Conservation (phyloP, 2,329 filamentous ascomycete species). For the Fusarium compactum region DNA sequence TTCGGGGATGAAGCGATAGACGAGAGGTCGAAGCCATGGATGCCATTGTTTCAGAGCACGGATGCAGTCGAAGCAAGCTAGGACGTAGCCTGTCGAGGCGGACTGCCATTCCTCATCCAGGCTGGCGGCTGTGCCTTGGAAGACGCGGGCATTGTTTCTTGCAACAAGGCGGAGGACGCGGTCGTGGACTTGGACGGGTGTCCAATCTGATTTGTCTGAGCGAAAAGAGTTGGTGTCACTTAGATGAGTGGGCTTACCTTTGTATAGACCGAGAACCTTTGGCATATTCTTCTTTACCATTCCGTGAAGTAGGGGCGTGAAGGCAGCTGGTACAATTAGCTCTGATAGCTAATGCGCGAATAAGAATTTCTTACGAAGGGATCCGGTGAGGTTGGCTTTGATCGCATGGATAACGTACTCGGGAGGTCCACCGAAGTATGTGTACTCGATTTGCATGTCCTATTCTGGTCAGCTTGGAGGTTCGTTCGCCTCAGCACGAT, state of each 20-base stretch:
- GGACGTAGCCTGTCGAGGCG: slow-evolving; percentile 6
- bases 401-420: slow-evolving; percentile 26
- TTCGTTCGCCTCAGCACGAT: fast-evolving
- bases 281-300: slow-evolving; percentile 24
- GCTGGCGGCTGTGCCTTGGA: slow-evolving; percentile 20
- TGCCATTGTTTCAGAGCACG: slow-evolving; percentile 28
- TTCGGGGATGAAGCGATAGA: slow-evolving; percentile 21
- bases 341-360: too few species aligned
- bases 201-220: background rate
- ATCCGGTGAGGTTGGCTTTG: slow-evolving; percentile 12
- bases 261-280: background rate
- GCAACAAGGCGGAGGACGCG: slow-evolving; percentile 5
- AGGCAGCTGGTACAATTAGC: background rate
- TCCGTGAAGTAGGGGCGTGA: background rate
- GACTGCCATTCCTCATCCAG: slow-evolving; percentile 23
- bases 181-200: slow-evolving; percentile 16
- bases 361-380: background rate
- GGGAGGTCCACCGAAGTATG: slow-evolving; percentile 17
- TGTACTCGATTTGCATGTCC: slow-evolving; percentile 33
- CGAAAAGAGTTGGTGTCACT: fast-evolving
- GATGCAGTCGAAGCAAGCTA: slow-evolving; percentile 24
- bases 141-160: slow-evolving; percentile 23
- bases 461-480: background rate
- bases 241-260: fast-evolving
- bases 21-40: slow-evolving; percentile 10